Conservation (phyloP, 140 eudicot genomes). For the Senecio squalidus region DNA sequence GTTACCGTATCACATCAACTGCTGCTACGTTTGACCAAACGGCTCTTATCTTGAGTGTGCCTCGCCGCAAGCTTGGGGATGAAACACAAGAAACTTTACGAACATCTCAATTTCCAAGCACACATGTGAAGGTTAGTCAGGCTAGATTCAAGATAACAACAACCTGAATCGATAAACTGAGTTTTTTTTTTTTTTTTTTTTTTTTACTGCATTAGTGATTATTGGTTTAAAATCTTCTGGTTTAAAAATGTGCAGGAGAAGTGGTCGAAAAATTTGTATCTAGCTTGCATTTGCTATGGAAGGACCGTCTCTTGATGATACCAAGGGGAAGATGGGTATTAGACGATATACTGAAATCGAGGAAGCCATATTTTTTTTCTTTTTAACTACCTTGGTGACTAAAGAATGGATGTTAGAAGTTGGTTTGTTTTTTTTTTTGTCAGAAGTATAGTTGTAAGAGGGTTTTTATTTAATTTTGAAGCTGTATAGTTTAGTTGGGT, state of each 20-base stretch:
- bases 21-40: constrained; percentile 6
- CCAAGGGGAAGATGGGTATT: not conserved
- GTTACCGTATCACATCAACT: constrained; percentile 15
- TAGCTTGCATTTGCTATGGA: constrained; percentile 75
- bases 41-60: constrained; percentile 13
- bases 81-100: constrained; percentile 14
- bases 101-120: constrained; percentile 13
- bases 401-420: constrained; percentile 8
- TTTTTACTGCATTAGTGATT: too few relatives aligned
- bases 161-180: not conserved
- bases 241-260: constrained; percentile 49
- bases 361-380: constrained; percentile 13
- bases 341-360: not conserved
- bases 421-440: constrained; percentile 1
- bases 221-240: not conserved
- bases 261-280: constrained; percentile 81
- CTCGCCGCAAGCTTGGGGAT: constrained; percentile 8
- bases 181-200: too few relatives aligned
- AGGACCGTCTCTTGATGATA: constrained; percentile 43
- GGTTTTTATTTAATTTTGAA: constrained; percentile 16
- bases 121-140: constrained; percentile 14
- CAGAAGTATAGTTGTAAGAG: not conserved
- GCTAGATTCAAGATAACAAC: not conserved
- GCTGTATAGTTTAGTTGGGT: constrained; percentile 33
- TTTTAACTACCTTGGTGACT: constrained; percentile 8